Percentiles rank a stretch among this genome's conserved stretches.
These are phyloP conservation scores for Kurtzmaniella cleridarum DNA, from an alignment of 805 yeast genomes.

Conservation along the genomic window DNA sequence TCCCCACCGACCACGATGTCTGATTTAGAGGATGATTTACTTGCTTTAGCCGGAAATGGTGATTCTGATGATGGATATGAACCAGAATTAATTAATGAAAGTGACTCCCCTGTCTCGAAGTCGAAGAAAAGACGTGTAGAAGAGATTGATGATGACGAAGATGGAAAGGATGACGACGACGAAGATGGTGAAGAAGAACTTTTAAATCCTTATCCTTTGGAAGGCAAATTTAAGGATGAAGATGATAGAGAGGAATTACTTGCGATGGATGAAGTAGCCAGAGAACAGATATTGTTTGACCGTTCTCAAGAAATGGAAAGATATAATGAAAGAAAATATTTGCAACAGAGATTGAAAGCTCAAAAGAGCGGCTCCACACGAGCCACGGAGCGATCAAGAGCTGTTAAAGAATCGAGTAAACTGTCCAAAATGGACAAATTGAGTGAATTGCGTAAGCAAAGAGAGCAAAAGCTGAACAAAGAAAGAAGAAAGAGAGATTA, in stretches of 20 bases:
- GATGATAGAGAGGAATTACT: constrained; percentile 61
- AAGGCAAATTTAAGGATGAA: constrained; percentile 84
- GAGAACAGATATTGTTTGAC: constrained; percentile 87
- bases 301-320: constrained; percentile 90
- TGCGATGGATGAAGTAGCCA: constrained; percentile 83
- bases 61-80: constrained; percentile 19
- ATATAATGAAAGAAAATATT: constrained; percentile 74
- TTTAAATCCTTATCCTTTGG: constrained; percentile 83
- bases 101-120: constrained; percentile 16
- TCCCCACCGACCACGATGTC: constrained; percentile 43
- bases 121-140: constrained; percentile 27
- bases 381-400: constrained; percentile 30
- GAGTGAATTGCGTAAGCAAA: constrained; percentile 68
- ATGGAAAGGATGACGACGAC: constrained; percentile 19
- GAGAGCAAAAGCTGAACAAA: constrained; percentile 56
- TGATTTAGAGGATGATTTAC: constrained; percentile 88
- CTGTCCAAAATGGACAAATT: constrained; percentile 48
- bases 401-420: constrained; percentile 20
- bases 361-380: constrained; percentile 36
- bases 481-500: constrained; percentile 29
- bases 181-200: constrained; percentile 33
- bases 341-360: constrained; percentile 75
- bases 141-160: constrained; percentile 14
- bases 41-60: constrained; percentile 79
- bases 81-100: constrained; percentile 6